A percentile compares a stretch with the other conserved stretches of the same genome.
These are phyloP conservation scores for Eucalyptus pauciflora DNA, from an alignment of 345 rosid genomes.

Conservation along the genomic window DNA sequence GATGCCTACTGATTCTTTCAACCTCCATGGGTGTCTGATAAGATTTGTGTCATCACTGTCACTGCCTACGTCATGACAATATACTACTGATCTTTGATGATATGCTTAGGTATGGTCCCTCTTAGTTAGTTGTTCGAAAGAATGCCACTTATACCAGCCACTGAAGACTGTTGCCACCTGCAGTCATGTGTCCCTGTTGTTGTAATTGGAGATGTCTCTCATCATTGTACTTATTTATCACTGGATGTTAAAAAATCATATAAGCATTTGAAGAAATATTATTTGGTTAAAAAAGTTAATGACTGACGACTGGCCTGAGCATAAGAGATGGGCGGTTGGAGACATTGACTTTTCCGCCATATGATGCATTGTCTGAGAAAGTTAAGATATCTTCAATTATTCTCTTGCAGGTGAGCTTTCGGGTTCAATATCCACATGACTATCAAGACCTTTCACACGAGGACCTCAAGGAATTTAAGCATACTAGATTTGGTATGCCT, in stretches of 20 bases:
- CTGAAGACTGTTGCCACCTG: neutral
- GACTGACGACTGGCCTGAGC: neutral
- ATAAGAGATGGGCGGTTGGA: neutral
- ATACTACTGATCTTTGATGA: neutral
- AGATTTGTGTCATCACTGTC: neutral
- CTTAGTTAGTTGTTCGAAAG: neutral
- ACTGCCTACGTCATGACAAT: neutral
- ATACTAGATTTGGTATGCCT: slow-evolving; percentile 87
- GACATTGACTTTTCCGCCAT: neutral
- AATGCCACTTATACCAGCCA: neutral
- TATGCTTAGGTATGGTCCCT: neutral
- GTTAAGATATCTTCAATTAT: neutral
- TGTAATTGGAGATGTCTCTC: neutral
- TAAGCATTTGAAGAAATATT: neutral
- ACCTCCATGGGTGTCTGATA: neutral
- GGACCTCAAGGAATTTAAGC: slow-evolving; percentile 97
- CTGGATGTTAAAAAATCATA: neutral
- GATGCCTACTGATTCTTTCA: neutral
- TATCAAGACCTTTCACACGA: slow-evolving; percentile 79
- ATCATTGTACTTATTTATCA: neutral
- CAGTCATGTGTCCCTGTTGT: neutral
- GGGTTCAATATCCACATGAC: slow-evolving; percentile 91
- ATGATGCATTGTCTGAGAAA: neutral
- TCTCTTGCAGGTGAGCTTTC: slow-evolving; percentile 70
- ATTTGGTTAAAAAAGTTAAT: neutral